phyloP scores from a whole-genome alignment of 768 basidiomycete genomes.

The Hygrophoropsis aurantiaca region DNA sequence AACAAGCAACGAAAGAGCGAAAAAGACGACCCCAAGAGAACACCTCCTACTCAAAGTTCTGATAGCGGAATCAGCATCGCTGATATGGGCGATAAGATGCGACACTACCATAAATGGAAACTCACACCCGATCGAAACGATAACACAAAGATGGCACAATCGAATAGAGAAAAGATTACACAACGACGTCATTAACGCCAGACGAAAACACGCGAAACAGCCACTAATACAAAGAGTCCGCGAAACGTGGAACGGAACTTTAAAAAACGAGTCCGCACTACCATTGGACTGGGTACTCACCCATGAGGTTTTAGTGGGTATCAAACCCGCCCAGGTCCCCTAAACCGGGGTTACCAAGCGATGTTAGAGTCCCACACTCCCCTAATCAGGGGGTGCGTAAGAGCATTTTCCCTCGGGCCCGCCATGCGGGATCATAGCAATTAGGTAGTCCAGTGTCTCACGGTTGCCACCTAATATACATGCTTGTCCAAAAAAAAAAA shows the following conservation, averaged over 20 bases:
- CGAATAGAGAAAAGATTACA: too few species aligned
- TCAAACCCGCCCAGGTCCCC: conserved; percentile 3
- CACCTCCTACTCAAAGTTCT: conserved; percentile 23
- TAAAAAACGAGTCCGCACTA: conserved; percentile 4
- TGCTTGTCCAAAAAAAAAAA: conserved; percentile 6
- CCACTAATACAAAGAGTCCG: conserved; percentile 11
- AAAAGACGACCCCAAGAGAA: not conserved
- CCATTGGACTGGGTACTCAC: conserved; percentile 22
- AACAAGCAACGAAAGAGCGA: too few species aligned
- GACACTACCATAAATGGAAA: conserved; percentile 16
- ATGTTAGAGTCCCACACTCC: conserved; percentile 4
- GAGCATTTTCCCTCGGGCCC: not conserved
- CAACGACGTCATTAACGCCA: too few species aligned
- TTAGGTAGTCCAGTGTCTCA: conserved; percentile 1
- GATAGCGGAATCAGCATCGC: conserved; percentile 26
- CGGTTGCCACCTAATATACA: conserved; percentile 1
- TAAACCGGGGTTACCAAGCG: not conserved
- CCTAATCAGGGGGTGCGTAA: not conserved
- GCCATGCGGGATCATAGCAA: not conserved
- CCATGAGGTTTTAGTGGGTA: conserved; percentile 36
- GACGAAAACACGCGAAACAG: too few species aligned
- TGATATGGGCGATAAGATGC: conserved; percentile 29
- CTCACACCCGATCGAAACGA: not conserved
- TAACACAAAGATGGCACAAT: too few species aligned
- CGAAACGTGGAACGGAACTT: conserved; percentile 16